A percentile compares a stretch with the other conserved stretches of the same genome.
Evolutionary conservation across 441 rosid species (phyloP).

Genomic region (Hura crepitans): DNA sequence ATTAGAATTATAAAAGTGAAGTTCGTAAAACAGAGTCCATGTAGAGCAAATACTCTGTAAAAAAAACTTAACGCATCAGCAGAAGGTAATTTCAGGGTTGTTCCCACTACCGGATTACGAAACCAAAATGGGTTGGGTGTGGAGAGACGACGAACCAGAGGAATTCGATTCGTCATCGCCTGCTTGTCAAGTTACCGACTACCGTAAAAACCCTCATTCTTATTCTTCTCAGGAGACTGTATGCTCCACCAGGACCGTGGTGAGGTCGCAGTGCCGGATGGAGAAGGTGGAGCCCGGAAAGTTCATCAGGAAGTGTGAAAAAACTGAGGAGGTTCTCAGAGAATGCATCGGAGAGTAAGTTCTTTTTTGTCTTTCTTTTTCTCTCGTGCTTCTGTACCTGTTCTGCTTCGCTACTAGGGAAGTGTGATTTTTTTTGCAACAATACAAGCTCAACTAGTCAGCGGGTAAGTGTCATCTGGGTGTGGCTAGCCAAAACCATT

Average conservation of each 20-base stretch:
- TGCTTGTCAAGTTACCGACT: constrained; percentile 25
- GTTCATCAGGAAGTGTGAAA: constrained; percentile 77
- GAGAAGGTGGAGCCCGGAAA: constrained; percentile 85
- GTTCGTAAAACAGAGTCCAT: too few relatives aligned
- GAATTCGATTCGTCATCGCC: constrained; percentile 7
- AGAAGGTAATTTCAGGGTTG: neutral
- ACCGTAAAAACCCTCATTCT: neutral
- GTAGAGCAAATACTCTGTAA: too few relatives aligned
- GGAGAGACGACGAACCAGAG: constrained; percentile 53
- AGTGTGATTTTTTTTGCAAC: too few relatives aligned
- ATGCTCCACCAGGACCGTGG: constrained; percentile 56
- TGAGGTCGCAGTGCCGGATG: constrained; percentile 62
- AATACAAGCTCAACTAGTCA: too few relatives aligned
- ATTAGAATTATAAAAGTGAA: too few relatives aligned
- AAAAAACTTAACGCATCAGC: too few relatives aligned
- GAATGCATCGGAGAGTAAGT: constrained; percentile 67
- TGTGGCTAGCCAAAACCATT: neutral
- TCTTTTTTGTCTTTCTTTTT: neutral
- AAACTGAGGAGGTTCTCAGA: constrained; percentile 61
- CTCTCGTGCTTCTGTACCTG: neutral
- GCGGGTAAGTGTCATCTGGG: too few relatives aligned
- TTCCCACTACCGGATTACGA: neutral
- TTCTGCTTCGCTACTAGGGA: too few relatives aligned
- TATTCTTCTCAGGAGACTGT: constrained; percentile 22
- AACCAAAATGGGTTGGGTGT: constrained; percentile 68